Evolutionary conservation across 257 asterid genomes (phyloP), one percentile per base, ranked within the genome.

Genomic region (Voacanga thouarsii): DNA sequence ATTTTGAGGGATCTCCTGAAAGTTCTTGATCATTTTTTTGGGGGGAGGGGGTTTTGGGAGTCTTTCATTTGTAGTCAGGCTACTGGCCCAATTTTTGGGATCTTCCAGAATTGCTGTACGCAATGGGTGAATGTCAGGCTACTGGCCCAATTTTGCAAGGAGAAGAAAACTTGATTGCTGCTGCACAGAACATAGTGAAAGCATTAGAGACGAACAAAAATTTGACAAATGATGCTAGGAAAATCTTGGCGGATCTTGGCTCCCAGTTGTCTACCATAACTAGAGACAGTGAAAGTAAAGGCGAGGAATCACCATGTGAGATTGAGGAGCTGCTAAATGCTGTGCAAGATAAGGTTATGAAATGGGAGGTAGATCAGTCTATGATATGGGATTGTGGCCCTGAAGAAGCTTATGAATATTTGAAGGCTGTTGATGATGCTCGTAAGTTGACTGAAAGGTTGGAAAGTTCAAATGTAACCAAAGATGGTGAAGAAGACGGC

Each of bases 371-470:
- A 43, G 89, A 81, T 11, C 88, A 87, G 79, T 84, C 93, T 23
- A 86, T 88, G 90, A 89, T 95, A 75, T 93, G 96, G 97, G 99
- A 95, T 80, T 88, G 84, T 80, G 94, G 96, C 55, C 87, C 89
- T 14, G 92, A 87, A 30, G 99, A 90, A 78, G 93, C 87, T 24
- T 76, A 83, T 70, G 92, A 89, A 45, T 95, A 91, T 82, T 75
- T 95, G 84, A 91, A 84, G 74, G 88, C 89, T 6, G 97, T 89
- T 7, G 94, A 91, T 45, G 94, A 90, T 75, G 85, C 85, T 79
- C 92, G 89, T 14, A 91, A 86, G 55, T 69, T 93, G 86, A 87
- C 76, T 7, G 91, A 91, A 69, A 61, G 80, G 18, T 83, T 93
- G 86, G 97, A 90, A 86, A 82, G 74, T 74, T 81, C 83, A 84